Evolutionary conservation across 2,329 filamentous ascomycete species (phyloP).

Genomic region (Mycosphaerella sp.): DNA sequence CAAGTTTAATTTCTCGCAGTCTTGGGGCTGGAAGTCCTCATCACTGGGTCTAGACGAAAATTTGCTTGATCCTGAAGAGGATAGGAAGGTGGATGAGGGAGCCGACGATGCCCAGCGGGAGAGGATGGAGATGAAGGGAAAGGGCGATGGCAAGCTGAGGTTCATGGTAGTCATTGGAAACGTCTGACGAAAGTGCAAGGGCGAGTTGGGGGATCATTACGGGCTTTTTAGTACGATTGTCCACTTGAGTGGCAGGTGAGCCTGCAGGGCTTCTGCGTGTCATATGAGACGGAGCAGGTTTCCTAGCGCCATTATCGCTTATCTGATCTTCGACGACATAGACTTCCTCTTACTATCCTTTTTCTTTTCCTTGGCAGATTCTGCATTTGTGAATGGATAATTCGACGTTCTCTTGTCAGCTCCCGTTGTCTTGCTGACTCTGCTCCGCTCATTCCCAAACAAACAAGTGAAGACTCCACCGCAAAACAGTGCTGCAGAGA

Average conservation of each 20-base stretch:
- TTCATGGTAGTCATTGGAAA: constrained; percentile 58
- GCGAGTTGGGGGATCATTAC: background rate
- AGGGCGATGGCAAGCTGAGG: constrained; percentile 46
- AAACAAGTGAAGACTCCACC: constrained; percentile 57
- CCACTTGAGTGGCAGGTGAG: background rate
- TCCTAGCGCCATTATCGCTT: background rate
- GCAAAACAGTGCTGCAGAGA: constrained; percentile 45
- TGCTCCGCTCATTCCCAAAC: constrained; percentile 50
- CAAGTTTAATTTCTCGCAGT: constrained; percentile 54
- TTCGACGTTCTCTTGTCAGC: constrained; percentile 61
- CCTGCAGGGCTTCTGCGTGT: background rate
- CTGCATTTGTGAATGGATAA: constrained; percentile 57
- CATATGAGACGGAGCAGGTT: constrained; percentile 1
- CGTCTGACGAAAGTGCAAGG: constrained; percentile 26
- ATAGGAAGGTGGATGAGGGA: background rate
- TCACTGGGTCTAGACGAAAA: background rate
- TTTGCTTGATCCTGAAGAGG: background rate
- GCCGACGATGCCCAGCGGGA: background rate
- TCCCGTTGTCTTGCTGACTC: constrained; percentile 57
- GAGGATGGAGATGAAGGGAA: constrained; percentile 32
- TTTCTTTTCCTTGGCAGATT: constrained; percentile 29
- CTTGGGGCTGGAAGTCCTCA: constrained; percentile 51
- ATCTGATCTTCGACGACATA: constrained; percentile 20
- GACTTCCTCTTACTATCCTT: constrained; percentile 28
- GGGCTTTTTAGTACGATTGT: background rate